A percentile compares a stretch with the other conserved stretches of the same genome.
phyloP scores from a whole-genome alignment of 257 asterid species.

The Ocimum tenuiflorum region DNA sequence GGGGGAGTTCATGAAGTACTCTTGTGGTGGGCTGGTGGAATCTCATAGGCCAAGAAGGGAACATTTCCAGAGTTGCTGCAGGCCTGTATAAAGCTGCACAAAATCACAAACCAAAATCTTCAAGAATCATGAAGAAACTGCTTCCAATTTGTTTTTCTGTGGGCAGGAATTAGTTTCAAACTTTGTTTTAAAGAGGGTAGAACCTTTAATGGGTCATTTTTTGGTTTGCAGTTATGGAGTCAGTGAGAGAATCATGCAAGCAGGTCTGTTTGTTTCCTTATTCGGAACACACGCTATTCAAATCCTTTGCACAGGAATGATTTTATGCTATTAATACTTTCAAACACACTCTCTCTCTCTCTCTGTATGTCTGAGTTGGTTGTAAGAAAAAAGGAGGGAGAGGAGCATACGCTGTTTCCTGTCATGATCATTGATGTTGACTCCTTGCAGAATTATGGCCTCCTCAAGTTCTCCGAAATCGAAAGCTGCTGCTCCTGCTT shows the following conservation, averaged over 20 bases:
- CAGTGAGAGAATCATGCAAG: constrained; percentile 60
- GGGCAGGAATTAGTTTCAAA: constrained; percentile 4
- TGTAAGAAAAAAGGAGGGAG: constrained; percentile 31
- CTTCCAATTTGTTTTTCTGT: not conserved
- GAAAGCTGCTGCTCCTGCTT: constrained; percentile 57
- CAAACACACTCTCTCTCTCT: constrained; percentile 26
- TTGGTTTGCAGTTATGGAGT: constrained; percentile 58
- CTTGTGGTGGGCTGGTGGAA: constrained; percentile 54
- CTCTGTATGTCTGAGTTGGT: constrained; percentile 15
- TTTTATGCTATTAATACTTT: constrained; percentile 51
- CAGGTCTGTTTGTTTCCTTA: constrained; percentile 50
- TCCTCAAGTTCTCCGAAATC: constrained; percentile 92
- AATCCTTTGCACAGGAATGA: constrained; percentile 54
- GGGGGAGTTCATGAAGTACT: constrained; percentile 26
- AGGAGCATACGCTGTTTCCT: constrained; percentile 55
- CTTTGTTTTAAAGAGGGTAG: constrained; percentile 8
- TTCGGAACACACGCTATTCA: constrained; percentile 71
- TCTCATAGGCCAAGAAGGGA: constrained; percentile 94
- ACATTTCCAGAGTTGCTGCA: constrained; percentile 93
- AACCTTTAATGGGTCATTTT: constrained; percentile 18
- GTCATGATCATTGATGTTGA: constrained; percentile 53
- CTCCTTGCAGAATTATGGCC: constrained; percentile 70
- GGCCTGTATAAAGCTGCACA: constrained; percentile 85
- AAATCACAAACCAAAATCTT: constrained; percentile 51
- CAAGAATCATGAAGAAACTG: constrained; percentile 24